Conservation (phyloP, 1,284 basidiomycete species). For the Trichosporon asahii region DNA sequence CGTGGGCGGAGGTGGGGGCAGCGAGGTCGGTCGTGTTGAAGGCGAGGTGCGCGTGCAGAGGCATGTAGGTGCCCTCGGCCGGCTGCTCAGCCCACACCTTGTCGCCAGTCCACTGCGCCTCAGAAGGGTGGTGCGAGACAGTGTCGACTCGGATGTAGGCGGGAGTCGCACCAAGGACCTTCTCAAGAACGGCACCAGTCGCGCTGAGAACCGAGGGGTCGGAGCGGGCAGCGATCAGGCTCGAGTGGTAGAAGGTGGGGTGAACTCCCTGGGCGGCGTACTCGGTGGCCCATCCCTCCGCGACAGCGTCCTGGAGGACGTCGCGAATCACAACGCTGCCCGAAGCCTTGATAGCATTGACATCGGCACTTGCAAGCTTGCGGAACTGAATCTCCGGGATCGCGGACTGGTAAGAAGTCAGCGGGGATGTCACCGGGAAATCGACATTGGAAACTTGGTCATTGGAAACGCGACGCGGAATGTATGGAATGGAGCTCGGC, state of each 20-base stretch:
- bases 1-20: conserved; percentile 31
- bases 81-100: conserved; percentile 22
- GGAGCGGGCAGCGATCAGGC: conserved; percentile 37
- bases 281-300: conserved; percentile 35
- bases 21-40: conserved; percentile 32
- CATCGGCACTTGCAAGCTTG: background rate
- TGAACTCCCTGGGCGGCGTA: conserved; percentile 1
- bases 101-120: conserved; percentile 19
- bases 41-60: conserved; percentile 39
- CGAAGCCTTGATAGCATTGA: conserved; percentile 18
- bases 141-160: conserved; percentile 33
- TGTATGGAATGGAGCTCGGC: background rate
- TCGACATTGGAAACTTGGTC: background rate
- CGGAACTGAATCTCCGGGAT: conserved; percentile 9
- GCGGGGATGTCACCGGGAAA: background rate
- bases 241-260: conserved; percentile 39
- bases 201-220: conserved; percentile 40
- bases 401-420: background rate
- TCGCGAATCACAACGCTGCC: conserved; percentile 42
- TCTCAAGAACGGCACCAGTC: conserved; percentile 29
- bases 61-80: conserved; percentile 16
- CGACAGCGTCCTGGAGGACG: conserved; percentile 41
- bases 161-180: conserved; percentile 20
- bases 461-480: background rate
- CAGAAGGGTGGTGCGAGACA: conserved; percentile 13